These are phyloP conservation scores for Akebia trifoliata DNA, from an alignment of 164 flowering plant species.

Conservation along the genomic window DNA sequence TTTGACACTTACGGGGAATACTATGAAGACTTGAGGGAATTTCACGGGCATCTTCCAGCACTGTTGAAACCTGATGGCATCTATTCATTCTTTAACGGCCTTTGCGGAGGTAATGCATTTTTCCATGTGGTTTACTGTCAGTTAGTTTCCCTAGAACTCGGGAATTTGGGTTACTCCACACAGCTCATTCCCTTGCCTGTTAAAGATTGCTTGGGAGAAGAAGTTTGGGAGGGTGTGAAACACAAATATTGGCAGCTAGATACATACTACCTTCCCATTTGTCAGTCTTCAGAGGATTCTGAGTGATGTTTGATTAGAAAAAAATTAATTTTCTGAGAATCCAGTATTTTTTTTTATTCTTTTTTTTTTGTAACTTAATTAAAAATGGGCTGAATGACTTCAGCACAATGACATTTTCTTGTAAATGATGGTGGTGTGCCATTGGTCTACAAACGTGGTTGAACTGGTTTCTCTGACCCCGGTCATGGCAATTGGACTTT, in stretches of 20 bases:
- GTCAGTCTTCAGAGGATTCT: conserved; percentile 58
- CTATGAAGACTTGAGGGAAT: conserved; percentile 90
- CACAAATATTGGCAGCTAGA: conserved; percentile 99
- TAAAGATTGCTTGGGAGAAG: conserved; percentile 78
- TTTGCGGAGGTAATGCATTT: conserved; percentile 94
- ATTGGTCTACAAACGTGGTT: too few relatives aligned
- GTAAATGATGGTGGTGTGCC: too few relatives aligned
- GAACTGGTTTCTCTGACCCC: too few relatives aligned
- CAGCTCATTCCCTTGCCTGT: conserved; percentile 92
- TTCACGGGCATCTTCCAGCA: conserved; percentile 79
- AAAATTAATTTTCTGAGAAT: conserved; percentile 7
- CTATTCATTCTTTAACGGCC: conserved; percentile 92
- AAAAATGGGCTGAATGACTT: neutral
- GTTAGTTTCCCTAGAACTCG: conserved; percentile 80
- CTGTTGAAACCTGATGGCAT: conserved; percentile 84
- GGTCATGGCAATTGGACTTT: too few relatives aligned
- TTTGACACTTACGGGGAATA: conserved; percentile 98
- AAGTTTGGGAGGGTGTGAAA: conserved; percentile 90
- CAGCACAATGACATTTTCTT: neutral
- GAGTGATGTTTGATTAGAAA: conserved; percentile 33
- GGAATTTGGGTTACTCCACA: conserved; percentile 72
- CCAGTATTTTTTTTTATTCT: neutral
- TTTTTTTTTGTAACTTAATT: neutral
- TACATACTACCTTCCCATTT: conserved; percentile 94
- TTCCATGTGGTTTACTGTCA: conserved; percentile 96